Base-by-base conservation (phyloP, 2,329 filamentous ascomycete genomes). In the Diaporthe ampelina region DNA sequence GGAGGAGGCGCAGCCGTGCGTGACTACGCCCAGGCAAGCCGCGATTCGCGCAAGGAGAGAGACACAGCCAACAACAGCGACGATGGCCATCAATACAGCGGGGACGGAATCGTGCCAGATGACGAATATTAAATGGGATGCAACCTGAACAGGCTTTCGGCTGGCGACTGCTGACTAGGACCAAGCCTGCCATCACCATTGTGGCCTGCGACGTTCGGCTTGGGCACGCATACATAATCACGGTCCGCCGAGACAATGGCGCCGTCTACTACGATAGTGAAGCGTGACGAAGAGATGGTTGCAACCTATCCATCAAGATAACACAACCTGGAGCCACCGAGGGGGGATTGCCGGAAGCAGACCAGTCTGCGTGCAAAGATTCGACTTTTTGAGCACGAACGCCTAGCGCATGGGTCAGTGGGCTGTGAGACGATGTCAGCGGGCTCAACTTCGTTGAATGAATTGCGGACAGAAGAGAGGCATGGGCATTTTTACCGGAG, bases 31-130 rank as follows among this genome's bases (percentile, higher is more conserved):
- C 77, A 78, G 35, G 76, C 73, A 24, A 72, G 26, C 19, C 52
- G 40, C 26, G n/a, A 29, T 69, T 76, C 74, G 58, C 59, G 61
- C 17, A 75, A 74, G 56, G 76, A 76, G 35, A 76, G 77, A 21
- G 74, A 81, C 79, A 70, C 80, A 79, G 70, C 76, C 76, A 57
- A 76, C 73, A 84, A 87, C 54, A 84, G 88, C 71, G 87, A 90
- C 43, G 89, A 89, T 43, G 88, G 88, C 65, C 85, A 85, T 74
- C 83, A 84, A 76, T 91, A 91, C 78, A 85, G 85, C 59, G 88
- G 88, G 17, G 88, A 89, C 3, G 88, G 85, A 3, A 85, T 90
- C 40, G 87, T 86, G 54, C 86, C 81, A 24, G 87, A 89, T 74
- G 89, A 91, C 61, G 89, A 91, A 70, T 88, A 90, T 76, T 91